Conservation (phyloP, 192 early-diverging fungal species). For the Funneliformis geosporum region DNA sequence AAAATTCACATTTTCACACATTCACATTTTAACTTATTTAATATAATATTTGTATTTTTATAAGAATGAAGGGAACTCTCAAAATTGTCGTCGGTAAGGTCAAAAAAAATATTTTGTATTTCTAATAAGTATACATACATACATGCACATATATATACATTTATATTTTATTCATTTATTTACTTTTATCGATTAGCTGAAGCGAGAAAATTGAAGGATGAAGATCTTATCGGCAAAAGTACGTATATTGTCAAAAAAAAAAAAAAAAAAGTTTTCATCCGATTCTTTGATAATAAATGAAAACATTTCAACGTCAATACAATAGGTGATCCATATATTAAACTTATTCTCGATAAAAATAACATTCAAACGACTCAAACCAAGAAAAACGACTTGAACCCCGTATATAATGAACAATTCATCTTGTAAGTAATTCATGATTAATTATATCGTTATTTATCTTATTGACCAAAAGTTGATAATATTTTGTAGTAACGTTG, state of each 20-base stretch:
- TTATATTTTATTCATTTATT: not conserved
- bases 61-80: constrained; percentile 19
- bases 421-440: constrained; percentile 30
- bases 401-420: constrained; percentile 40
- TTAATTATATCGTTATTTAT: not conserved
- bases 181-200: constrained; percentile 40
- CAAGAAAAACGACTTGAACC: constrained; percentile 21
- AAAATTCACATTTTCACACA: too few relatives aligned
- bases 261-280: constrained; percentile 14
- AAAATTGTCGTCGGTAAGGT: constrained; percentile 28
- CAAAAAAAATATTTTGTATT: not conserved
- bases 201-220: constrained; percentile 37
- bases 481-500: constrained; percentile 4
- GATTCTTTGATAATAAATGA: not conserved
- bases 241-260: not conserved
- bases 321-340: constrained; percentile 23
- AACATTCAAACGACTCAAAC: constrained; percentile 37
- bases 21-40: too few relatives aligned
- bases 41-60: too few relatives aligned
- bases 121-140: not conserved
- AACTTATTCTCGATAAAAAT: constrained; percentile 36
- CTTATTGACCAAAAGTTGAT: not conserved
- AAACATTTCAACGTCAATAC: not conserved
- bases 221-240: constrained; percentile 38
- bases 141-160: not conserved